A percentile compares a stretch with the other conserved stretches of the same genome.
Evolutionary conservation across 768 basidiomycete species (phyloP).

Genomic region (Trametes cinnabarina): DNA sequence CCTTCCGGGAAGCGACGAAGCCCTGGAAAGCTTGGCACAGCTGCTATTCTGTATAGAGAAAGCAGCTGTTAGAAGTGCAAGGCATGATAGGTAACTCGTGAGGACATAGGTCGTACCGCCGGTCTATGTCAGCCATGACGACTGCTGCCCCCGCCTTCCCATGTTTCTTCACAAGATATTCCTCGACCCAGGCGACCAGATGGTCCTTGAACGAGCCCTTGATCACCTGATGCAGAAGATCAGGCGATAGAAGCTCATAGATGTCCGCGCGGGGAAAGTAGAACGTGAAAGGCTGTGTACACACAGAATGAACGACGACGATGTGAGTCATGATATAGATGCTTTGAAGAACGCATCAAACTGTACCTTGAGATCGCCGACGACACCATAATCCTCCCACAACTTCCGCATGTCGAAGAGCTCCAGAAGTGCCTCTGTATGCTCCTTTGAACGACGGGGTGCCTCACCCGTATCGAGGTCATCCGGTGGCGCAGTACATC

Average conservation of each 20-base stretch:
- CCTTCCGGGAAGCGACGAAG: conserved; percentile 24
- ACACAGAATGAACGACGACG: too few relatives aligned
- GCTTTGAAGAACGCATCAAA: background rate
- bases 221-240: conserved; percentile 26
- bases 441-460: background rate
- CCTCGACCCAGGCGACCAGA: conserved; percentile 23
- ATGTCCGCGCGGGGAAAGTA: conserved; percentile 16
- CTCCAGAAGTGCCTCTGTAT: background rate
- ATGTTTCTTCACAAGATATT: conserved; percentile 7
- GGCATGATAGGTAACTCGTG: background rate
- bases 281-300: background rate
- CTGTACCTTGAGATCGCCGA: conserved; percentile 5
- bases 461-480: conserved; percentile 5
- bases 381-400: conserved; percentile 11
- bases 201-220: conserved; percentile 29
- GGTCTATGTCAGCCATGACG: conserved; percentile 21
- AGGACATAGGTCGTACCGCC: conserved; percentile 1
- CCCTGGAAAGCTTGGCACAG: conserved; percentile 19
- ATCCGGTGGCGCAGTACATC: conserved; percentile 10
- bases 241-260: conserved; percentile 19
- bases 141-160: conserved; percentile 2
- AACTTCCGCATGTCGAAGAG: background rate
- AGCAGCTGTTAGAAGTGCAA: too few relatives aligned
- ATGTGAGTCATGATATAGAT: too few relatives aligned
- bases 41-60: conserved; percentile 4